Conservation (phyloP, 805 yeast genomes). For the baker's yeast (Saccharomyces cerevisiae) region DNA sequence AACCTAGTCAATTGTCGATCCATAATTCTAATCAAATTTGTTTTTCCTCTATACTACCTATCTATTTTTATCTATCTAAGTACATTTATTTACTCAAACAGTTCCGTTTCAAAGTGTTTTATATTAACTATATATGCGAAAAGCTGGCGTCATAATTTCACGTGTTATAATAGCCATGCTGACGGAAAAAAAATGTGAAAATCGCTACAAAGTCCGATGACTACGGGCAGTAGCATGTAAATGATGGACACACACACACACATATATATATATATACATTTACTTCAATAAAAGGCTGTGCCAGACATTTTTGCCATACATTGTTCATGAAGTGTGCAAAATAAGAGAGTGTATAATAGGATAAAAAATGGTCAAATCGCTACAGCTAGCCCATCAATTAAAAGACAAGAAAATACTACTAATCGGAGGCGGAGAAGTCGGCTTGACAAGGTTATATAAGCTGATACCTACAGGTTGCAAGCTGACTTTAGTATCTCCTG, state of each 20-base stretch:
- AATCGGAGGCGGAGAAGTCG: constrained; percentile 32
- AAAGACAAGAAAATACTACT: constrained; percentile 20
- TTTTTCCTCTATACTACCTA: background rate
- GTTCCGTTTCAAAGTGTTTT: background rate
- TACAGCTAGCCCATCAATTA: constrained; percentile 27
- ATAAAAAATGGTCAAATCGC: constrained; percentile 13
- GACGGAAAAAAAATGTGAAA: background rate
- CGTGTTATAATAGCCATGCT: background rate
- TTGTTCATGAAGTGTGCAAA: background rate
- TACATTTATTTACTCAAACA: background rate
- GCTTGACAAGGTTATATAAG: constrained; percentile 25
- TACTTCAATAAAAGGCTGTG: background rate
- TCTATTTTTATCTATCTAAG: background rate
- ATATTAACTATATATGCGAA: background rate
- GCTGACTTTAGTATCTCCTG: constrained; percentile 25
- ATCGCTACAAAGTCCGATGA: background rate
- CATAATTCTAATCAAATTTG: background rate
- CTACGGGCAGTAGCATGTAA: background rate
- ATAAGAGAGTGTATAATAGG: background rate
- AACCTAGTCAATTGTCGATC: background rate
- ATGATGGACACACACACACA: background rate
- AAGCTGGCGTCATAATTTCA: background rate
- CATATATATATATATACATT: background rate
- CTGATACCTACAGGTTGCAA: constrained; percentile 28
- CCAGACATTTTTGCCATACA: background rate